Evolutionary conservation across 192 early-diverging fungal species (phyloP), one percentile per base, ranked within the genome.

Genomic region (Irineochytrium annulatum): DNA sequence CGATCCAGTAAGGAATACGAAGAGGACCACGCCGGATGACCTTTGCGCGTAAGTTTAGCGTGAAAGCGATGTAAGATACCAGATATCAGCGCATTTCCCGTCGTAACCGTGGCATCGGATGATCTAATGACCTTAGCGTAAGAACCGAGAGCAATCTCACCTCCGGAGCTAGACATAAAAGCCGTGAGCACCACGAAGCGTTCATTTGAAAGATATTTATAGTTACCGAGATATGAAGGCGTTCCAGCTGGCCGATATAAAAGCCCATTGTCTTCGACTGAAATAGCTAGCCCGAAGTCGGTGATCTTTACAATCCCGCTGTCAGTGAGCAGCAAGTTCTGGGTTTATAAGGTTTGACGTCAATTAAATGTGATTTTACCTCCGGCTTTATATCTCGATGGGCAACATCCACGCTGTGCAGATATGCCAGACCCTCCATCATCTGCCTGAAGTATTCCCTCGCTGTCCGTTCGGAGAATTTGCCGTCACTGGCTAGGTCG

Each of bases 251-350:
- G 17, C 26, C 46, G 8, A 24, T 49, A 49, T 22, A 49, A 24
- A 6, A 49, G 24, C 26, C 17, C 26, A 22, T 24, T 24, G 6
- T 49, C 46, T 49, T 49, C 17, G 6, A 49, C 26, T 8, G 11
- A 17, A 22, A 49, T 24, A 8, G 46, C 46, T 20, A 49, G 22
- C 11, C 61, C 61, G 22, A 63, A 63, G 31, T 63, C 61, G 24
- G 49, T 49, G 24, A 63, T 63, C 37, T 63, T 63, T 22, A 63
- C 33, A 14, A 49, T 35, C 33, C 61, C 52, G 16, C 52, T 52
- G 24, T 63, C 61, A 17, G 57, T n/a, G 34, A 63, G 49, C 4
- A 63, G 24, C 32, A 63, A 52, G 34, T 63, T 63, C 52, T 63
- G 46, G 11, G 11, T 24, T 49, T 49, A n/a, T n/a, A n/a, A n/a